Percentiles rank a stretch among this genome's conserved stretches.
Conservation (phyloP, 345 rosid genomes). For the Salix koriyanagi region DNA sequence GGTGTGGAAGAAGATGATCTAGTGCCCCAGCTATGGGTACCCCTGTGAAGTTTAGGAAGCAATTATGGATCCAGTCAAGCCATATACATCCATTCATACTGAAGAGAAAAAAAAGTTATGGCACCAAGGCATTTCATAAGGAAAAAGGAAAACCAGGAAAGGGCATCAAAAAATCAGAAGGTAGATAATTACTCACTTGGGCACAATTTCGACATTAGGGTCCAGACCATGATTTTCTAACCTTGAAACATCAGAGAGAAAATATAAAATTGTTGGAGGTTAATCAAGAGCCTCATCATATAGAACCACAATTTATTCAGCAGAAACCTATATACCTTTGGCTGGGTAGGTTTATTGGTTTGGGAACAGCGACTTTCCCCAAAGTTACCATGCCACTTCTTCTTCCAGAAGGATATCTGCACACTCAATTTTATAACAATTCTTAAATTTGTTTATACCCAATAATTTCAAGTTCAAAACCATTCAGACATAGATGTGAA, state of each 20-base stretch:
- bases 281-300: neutral
- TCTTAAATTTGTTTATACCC: neutral
- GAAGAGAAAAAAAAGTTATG: neutral
- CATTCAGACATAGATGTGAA: neutral
- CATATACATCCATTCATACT: neutral
- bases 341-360: constrained; percentile 96
- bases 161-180: neutral
- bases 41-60: constrained; percentile 42
- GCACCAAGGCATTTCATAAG: neutral
- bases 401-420: constrained; percentile 80
- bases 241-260: constrained; percentile 46
- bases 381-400: constrained; percentile 86
- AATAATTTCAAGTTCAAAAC: neutral
- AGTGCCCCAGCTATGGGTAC: constrained; percentile 91
- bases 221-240: constrained; percentile 95
- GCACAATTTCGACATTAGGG: constrained; percentile 96
- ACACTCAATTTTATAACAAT: neutral
- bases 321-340: constrained; percentile 58
- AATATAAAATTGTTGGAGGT: neutral
- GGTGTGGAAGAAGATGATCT: constrained; percentile 63
- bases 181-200: constrained; percentile 63
- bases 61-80: constrained; percentile 4
- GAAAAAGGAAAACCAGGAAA: neutral
- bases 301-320: neutral
- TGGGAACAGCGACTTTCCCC: constrained; percentile 96